phyloP scores from a whole-genome alignment of 495 filamentous ascomycete species.

The Xylaria grammica region DNA sequence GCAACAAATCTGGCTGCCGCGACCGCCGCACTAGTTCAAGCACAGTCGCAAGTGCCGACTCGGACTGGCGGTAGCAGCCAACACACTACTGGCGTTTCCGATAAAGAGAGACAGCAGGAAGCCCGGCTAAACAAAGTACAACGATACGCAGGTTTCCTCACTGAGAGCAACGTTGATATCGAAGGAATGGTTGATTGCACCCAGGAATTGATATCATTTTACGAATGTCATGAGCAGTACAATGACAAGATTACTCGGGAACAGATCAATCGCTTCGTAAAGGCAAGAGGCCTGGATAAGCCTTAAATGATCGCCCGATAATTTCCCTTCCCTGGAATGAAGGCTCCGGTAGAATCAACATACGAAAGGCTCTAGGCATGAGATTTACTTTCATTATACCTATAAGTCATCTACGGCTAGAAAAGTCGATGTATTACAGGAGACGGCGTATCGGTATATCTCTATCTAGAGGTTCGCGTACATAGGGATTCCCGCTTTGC shows the following conservation, averaged over 20 bases:
- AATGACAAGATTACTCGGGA: conserved; percentile 72
- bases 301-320: too few relatives aligned
- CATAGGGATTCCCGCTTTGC: too few relatives aligned
- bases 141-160: conserved; percentile 81
- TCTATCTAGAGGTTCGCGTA: too few relatives aligned
- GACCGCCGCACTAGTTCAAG: conserved; percentile 47
- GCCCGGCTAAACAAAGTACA: conserved; percentile 62
- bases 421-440: too few relatives aligned
- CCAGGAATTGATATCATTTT: conserved; percentile 94
- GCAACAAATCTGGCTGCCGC: conserved; percentile 47
- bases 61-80: conserved; percentile 27
- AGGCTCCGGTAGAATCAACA: too few relatives aligned
- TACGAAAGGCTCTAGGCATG: too few relatives aligned
- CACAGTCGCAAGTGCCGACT: conserved; percentile 38
- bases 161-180: conserved; percentile 91
- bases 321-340: too few relatives aligned
- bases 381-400: too few relatives aligned
- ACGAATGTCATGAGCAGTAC: conserved; percentile 90
- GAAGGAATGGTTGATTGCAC: conserved; percentile 90
- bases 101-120: conserved; percentile 45
- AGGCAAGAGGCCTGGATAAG: conserved; percentile 74
- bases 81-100: conserved; percentile 14
- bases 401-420: too few relatives aligned
- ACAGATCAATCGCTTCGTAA: conserved; percentile 81
- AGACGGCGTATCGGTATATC: too few relatives aligned